phyloP scores from a whole-genome alignment of 2,329 filamentous ascomycete species.

The Domatiomyces globalis region DNA sequence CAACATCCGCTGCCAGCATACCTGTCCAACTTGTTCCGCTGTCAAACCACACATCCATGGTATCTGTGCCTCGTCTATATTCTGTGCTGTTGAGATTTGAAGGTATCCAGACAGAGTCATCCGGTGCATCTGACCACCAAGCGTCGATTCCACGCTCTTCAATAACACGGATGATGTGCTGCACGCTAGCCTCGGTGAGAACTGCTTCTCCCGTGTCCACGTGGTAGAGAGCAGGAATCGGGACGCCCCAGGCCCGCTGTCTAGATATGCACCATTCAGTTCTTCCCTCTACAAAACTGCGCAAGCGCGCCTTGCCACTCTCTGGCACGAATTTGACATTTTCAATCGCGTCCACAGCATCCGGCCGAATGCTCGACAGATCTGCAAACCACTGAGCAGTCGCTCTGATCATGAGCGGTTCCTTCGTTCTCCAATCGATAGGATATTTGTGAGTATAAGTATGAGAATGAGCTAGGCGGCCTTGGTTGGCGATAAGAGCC shows the following conservation, averaged over 20 bases:
- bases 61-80: constrained; percentile 62
- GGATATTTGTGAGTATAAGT: constrained; percentile 82
- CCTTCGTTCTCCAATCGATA: constrained; percentile 93
- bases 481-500: constrained; percentile 46
- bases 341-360: constrained; percentile 55
- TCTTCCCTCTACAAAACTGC: constrained; percentile 73
- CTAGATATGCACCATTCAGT: constrained; percentile 98
- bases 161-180: constrained; percentile 71
- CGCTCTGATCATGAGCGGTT: constrained; percentile 76
- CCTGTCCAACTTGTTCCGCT: constrained; percentile 84
- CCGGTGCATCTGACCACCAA: constrained; percentile 75
- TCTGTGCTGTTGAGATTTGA: constrained; percentile 40
- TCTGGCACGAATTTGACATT: constrained; percentile 67
- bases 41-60: constrained; percentile 99
- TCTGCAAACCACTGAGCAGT: constrained; percentile 98
- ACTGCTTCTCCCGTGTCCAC: constrained; percentile 53
- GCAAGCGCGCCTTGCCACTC: constrained; percentile 56
- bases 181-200: constrained; percentile 64
- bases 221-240: constrained; percentile 80
- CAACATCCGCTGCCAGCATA: constrained; percentile 19
- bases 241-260: constrained; percentile 90
- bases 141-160: constrained; percentile 68
- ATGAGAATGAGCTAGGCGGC: constrained; percentile 53
- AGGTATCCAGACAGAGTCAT: constrained; percentile 67
- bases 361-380: constrained; percentile 64